These are phyloP conservation scores for Mollisiaceae sp. DNA, from an alignment of 2,329 filamentous ascomycete species.

Conservation along the genomic window DNA sequence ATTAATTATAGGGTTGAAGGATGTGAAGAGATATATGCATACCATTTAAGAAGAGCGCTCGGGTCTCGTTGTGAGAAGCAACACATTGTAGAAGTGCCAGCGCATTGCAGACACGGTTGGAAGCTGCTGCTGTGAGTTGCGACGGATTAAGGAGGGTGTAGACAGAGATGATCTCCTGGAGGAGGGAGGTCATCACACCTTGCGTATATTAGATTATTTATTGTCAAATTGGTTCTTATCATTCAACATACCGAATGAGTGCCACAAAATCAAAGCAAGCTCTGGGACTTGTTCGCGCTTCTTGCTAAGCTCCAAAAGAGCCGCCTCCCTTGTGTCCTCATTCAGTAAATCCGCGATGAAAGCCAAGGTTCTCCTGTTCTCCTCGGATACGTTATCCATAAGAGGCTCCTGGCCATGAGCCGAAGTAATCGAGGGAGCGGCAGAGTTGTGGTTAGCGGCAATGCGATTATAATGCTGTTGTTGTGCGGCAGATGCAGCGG, in stretches of 20 bases:
- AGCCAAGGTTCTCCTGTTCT: conserved; percentile 88
- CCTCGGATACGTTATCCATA: conserved; percentile 76
- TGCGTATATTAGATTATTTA: conserved; percentile 31
- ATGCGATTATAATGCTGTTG: conserved; percentile 74
- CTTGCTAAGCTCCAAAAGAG: conserved; percentile 94
- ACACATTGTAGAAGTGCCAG: conserved; percentile 95
- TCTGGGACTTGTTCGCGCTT: conserved; percentile 98
- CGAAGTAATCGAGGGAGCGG: conserved; percentile 44
- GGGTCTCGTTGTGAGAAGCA: conserved; percentile 94
- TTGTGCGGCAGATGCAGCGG: conserved; percentile 43
- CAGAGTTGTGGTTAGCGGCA: conserved; percentile 64
- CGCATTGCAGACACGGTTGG: conserved; percentile 96
- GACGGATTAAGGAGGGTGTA: conserved; percentile 96
- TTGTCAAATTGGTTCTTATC: conserved; percentile 22
- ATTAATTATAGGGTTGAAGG: conserved; percentile 26
- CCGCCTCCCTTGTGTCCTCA: conserved; percentile 84
- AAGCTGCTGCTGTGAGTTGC: conserved; percentile 95
- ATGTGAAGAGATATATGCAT: conserved; percentile 39
- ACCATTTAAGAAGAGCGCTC: conserved; percentile 93
- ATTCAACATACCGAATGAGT: conserved; percentile 82
- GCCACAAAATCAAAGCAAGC: conserved; percentile 94
- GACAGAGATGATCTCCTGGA: conserved; percentile 98
- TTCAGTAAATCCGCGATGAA: conserved; percentile 93
- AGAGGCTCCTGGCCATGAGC: conserved; percentile 59
- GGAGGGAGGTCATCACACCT: conserved; percentile 97